A percentile compares a stretch with the other conserved stretches of the same genome.
Evolutionary conservation across 2,329 filamentous ascomycete genomes (phyloP).

Genomic region (Monosporascus sp.): DNA sequence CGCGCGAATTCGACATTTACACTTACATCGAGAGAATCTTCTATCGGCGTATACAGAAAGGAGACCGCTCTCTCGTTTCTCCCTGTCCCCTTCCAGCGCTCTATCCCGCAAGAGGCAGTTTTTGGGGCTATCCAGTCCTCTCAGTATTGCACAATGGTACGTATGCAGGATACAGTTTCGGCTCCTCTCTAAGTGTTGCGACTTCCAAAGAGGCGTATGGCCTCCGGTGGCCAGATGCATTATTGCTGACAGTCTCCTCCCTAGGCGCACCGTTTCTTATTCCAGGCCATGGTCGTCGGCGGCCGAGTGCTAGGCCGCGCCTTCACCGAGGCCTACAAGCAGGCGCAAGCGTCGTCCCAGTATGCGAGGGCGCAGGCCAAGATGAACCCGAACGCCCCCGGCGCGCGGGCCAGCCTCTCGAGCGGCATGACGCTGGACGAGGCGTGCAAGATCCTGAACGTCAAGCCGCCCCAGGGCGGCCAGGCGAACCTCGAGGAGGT

Average conservation of each 20-base stretch:
- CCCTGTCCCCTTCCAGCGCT: background rate
- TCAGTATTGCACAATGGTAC: background rate
- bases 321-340: slow-evolving; percentile 90
- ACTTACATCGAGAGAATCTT: background rate
- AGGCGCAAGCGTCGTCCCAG: slow-evolving; percentile 81
- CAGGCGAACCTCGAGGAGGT: slow-evolving; percentile 74
- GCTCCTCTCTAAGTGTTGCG: background rate
- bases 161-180: background rate
- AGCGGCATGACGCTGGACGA: slow-evolving; percentile 88
- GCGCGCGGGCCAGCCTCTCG: slow-evolving; percentile 37
- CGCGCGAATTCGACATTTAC: background rate
- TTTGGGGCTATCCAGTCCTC: background rate
- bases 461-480: slow-evolving; percentile 77
- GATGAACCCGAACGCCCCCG: slow-evolving; percentile 38
- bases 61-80: background rate
- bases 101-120: background rate
- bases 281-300: slow-evolving; percentile 86
- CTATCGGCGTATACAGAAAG: background rate
- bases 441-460: slow-evolving; percentile 95
- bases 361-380: slow-evolving; percentile 72
- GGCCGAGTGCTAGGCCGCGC: slow-evolving; percentile 87
- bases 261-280: slow-evolving; percentile 93
- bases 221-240: background rate
- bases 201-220: too few species aligned
- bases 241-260: slow-evolving; percentile 3